Evolutionary conservation across 2,329 filamentous ascomycete species (phyloP).

Genomic region (Colletotrichum camelliae): DNA sequence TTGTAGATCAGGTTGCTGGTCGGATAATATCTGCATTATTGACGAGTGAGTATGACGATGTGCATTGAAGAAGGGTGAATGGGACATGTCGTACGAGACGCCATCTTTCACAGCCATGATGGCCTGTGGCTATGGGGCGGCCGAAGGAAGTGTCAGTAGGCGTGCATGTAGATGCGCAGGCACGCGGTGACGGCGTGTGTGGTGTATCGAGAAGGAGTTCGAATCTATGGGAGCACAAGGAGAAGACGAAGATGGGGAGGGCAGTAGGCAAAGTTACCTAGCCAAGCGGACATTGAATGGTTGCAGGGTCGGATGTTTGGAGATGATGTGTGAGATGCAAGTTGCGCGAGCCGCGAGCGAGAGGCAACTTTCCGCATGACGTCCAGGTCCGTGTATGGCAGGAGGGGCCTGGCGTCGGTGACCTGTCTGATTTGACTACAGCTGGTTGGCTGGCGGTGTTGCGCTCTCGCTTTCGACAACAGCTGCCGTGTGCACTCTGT

Average conservation of each 20-base stretch:
- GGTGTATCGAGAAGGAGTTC: not conserved
- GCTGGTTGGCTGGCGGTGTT: conserved; percentile 13
- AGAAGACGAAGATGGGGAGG: not conserved
- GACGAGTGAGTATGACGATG: not conserved
- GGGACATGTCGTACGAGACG: conserved; percentile 16
- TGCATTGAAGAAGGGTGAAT: not conserved
- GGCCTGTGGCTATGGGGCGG: conserved; percentile 25
- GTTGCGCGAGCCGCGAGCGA: conserved; percentile 19
- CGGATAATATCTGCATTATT: conserved; percentile 59
- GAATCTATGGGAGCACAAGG: not conserved
- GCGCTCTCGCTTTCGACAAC: not conserved
- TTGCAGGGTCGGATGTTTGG: conserved; percentile 3
- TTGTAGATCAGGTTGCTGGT: conserved; percentile 69
- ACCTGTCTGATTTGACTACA: not conserved
- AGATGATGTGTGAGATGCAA: not conserved
- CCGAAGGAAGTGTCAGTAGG: conserved; percentile 7
- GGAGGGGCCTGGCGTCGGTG: conserved; percentile 15
- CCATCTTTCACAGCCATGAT: conserved; percentile 57
- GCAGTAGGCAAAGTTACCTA: not conserved
- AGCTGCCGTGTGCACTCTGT: not conserved
- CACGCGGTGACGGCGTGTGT: not conserved
- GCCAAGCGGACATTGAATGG: not conserved
- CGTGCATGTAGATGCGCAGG: conserved; percentile 2
- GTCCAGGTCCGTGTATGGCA: conserved; percentile 16
- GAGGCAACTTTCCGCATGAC: conserved; percentile 21